Conservation (phyloP, 192 early-diverging fungal species). For the Podila epigama region DNA sequence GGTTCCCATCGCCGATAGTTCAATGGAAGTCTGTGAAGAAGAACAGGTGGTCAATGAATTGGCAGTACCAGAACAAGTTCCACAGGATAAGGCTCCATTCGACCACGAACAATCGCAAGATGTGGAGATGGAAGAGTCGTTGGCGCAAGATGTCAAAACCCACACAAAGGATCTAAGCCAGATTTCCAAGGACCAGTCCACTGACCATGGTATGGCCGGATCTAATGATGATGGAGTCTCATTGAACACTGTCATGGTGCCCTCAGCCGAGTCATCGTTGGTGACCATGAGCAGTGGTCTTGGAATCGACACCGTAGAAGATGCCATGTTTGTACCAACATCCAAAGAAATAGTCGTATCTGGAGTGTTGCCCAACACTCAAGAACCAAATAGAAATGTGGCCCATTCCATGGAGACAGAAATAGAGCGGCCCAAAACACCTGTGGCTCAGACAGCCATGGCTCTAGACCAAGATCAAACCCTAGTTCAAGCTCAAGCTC, state of each 20-base stretch:
- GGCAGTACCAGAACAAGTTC: not conserved
- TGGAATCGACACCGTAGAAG: not conserved
- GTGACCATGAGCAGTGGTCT: not conserved
- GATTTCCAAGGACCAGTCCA: not conserved
- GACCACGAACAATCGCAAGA: not conserved
- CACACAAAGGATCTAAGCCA: too few species aligned
- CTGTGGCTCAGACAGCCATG: conserved; percentile 1
- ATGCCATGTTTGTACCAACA: not conserved
- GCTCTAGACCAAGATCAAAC: not conserved
- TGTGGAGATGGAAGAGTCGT: not conserved
- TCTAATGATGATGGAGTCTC: not conserved
- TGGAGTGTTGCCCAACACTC: not conserved
- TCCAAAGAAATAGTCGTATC: not conserved
- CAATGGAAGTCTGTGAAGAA: conserved; percentile 38
- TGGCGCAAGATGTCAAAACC: not conserved
- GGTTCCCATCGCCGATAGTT: conserved; percentile 22
- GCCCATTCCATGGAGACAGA: too few species aligned
- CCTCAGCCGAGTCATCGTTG: not conserved
- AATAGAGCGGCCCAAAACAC: not conserved
- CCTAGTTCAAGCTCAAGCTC: not conserved
- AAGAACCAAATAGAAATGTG: too few species aligned
- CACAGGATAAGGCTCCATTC: not conserved
- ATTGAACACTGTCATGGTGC: not conserved
- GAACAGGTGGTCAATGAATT: not conserved
- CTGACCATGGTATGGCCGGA: too few species aligned